Evolutionary conservation across 805 yeast species (phyloP), one percentile per base, ranked within the genome.

Genomic region (Metschnikowia drakensbergensis): DNA sequence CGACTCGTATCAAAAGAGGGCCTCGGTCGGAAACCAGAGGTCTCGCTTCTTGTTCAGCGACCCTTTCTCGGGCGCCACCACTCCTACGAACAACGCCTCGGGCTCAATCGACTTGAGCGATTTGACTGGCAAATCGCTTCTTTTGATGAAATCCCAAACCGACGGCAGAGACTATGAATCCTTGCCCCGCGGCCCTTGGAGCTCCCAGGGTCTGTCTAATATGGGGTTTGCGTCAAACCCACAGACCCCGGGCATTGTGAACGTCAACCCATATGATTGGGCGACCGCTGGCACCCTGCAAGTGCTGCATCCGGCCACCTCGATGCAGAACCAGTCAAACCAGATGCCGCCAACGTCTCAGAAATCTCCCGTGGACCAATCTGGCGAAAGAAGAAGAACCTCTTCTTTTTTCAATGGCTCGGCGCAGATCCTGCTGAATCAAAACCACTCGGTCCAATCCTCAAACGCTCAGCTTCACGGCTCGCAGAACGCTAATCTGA

Each of bases 21-120:
- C 82, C 44, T 74, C 82, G 13, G 63, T 79, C 42, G 80, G 81
- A 33, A 70, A 74, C 48, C 84, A 81, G 59, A 68, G 87, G 55
- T 82, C 87, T n/a, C 73, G 88, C 55, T 83, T 84, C 58, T 71
- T 84, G 34, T 84, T 84, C 60, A 77, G 83, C 54, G 89, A 84
- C 60, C 88, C 88, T 7, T 72, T 72, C 49, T 50, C 62, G 3
- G 57, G 58, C 6, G 47, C 55, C 37, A 25, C 60, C 27, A 53
- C 58, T 8, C 52, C 57, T 1, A 40, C 52, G 5, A 36, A 50
- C 37, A 30, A 50, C 37, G 55, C 59, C 40, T 56, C 62, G 40
- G 61, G 59, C 41, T 49, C 64, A 32, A 64, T 71, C 50, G 70
- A 69, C 52, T 60, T 63, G 57, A 57, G 67, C 37, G 74, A 69